Percentiles rank a stretch among this genome's conserved stretches.
phyloP scores from a whole-genome alignment of 2,329 filamentous ascomycete species.

The Aspergillus caelatus region DNA sequence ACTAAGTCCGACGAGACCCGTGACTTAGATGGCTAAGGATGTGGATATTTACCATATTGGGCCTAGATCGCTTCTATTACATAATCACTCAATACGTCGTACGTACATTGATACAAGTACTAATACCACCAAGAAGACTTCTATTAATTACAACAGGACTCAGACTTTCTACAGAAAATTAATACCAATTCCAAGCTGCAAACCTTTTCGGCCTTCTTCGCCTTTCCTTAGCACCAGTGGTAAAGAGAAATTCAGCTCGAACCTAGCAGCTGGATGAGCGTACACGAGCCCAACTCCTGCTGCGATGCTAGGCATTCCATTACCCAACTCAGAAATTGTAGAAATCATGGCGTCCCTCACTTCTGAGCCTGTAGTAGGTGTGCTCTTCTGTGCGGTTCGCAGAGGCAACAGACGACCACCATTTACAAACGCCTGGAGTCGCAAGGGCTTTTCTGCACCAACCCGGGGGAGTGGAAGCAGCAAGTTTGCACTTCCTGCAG shows the following conservation, averaged over 20 bases:
- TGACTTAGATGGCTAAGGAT: background rate
- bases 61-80: background rate
- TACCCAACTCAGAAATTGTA: constrained; percentile 71
- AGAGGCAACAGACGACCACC: constrained; percentile 82
- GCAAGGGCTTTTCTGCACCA: constrained; percentile 79
- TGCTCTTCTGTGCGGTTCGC: constrained; percentile 55
- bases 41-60: background rate
- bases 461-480: constrained; percentile 81
- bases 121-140: constrained; percentile 1
- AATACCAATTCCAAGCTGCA: constrained; percentile 95
- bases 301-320: constrained; percentile 79
- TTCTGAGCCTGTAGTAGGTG: constrained; percentile 53
- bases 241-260: constrained; percentile 93
- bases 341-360: constrained; percentile 49
- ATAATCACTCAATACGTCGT: background rate
- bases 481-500: constrained; percentile 83
- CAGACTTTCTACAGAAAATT: constrained; percentile 74
- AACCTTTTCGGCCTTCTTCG: constrained; percentile 85
- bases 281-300: constrained; percentile 92
- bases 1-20: background rate
- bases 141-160: constrained; percentile 14
- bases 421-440: constrained; percentile 89
- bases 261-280: constrained; percentile 87
- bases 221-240: constrained; percentile 79
- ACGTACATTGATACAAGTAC: background rate